Evolutionary conservation across 2,329 filamentous ascomycete species (phyloP), one percentile per base, ranked within the genome.

Genomic region (Hortaea werneckii): DNA sequence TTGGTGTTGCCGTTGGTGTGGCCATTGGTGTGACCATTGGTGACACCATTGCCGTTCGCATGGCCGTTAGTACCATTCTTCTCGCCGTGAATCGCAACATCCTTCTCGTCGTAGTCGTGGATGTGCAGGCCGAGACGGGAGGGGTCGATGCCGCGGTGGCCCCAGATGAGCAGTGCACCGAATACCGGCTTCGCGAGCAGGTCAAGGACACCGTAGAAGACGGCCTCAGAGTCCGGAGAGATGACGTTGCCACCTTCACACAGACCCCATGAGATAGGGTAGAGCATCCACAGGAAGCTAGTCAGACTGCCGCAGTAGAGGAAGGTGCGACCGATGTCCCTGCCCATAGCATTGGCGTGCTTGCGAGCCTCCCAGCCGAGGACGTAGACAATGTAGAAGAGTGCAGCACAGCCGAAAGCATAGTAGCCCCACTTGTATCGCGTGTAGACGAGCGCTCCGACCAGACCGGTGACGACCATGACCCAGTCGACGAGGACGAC

Each of bases 341-440:
- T 57, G 4, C 80, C 79, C 4, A 82, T 66, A 1, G 62, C 64
- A 26, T 65, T 68, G 11, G 82, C 77, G 53, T 83, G 74, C 2
- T 68, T 65, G 41, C 76, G 75, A 0, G 72, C 77, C 41, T 79
- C 74, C 62, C 71, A 71, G 45, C 70, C 67, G 3, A 85, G 72
- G 47, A 78, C 65, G 59, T 77, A 85, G 35, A 74, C 61, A 42
- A 86, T 74, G 60, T 78, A 80, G 51, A 78, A 65, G 47, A 45
- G 69, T 55, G 52, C 64, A 47, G 51, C 68, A 67, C 48, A 69
- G 45, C 74, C 76, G 46, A 83, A 80, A 7, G 67, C 65, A 60
- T 74, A 83, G 64, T 80, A 85, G 1, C 79, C 79, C 78, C 78
- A 85, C 59, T 84, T 85, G 68, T 84, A 85, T 2, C 65, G 67